phyloP scores from a whole-genome alignment of 2,329 filamentous ascomycete genomes.

The Fusarium abutilonis region DNA sequence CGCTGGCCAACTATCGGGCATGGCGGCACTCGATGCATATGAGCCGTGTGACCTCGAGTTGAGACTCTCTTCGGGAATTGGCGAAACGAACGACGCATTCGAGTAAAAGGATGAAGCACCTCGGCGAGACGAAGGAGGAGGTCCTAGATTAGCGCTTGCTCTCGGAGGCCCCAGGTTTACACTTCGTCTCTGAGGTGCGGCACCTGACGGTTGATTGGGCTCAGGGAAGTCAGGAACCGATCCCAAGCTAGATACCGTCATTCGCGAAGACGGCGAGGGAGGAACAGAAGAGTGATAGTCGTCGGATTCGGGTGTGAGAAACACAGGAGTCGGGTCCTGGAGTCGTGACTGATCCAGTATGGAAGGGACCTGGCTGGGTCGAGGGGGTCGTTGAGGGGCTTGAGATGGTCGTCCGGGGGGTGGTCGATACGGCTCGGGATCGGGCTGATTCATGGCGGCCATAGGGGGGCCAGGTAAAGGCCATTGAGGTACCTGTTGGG shows the following conservation, averaged over 20 bases:
- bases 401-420: constrained; percentile 60
- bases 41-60: constrained; percentile 68
- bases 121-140: constrained; percentile 68
- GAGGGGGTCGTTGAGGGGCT: constrained; percentile 66
- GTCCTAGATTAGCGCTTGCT: constrained; percentile 65
- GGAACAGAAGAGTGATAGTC: constrained; percentile 56
- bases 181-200: constrained; percentile 56
- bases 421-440: constrained; percentile 59
- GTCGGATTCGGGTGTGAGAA: constrained; percentile 48
- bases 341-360: constrained; percentile 65
- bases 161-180: constrained; percentile 57
- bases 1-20: constrained; percentile 73
- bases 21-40: constrained; percentile 76
- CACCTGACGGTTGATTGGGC: constrained; percentile 47
- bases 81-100: constrained; percentile 73
- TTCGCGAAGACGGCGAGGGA: constrained; percentile 60
- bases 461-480: constrained; percentile 57
- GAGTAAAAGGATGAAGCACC: constrained; percentile 74
- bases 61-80: constrained; percentile 77
- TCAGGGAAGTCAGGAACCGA: constrained; percentile 69
- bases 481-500: constrained; percentile 64
- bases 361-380: constrained; percentile 68
- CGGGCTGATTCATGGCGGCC: constrained; percentile 46
- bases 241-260: constrained; percentile 63
- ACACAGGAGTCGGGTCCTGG: constrained; percentile 65